Evolutionary conservation across 192 early-diverging fungal species (phyloP).

Genomic region (Backusella westeae): DNA sequence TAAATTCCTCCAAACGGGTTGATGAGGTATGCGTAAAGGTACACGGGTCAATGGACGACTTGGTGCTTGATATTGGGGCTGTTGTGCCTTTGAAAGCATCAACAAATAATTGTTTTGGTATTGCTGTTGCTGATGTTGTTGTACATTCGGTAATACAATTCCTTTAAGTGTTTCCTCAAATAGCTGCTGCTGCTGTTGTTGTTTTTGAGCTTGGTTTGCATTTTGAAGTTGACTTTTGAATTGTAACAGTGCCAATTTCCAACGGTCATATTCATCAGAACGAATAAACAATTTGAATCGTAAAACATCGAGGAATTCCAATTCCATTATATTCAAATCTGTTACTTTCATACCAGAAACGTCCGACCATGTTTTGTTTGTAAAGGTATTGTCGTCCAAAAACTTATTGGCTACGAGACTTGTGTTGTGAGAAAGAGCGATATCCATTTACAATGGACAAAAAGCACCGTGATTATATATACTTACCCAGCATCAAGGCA

Average conservation of each 20-base stretch:
- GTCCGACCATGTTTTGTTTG: constrained; percentile 86
- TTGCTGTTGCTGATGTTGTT: constrained; percentile 23
- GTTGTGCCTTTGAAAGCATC: constrained; percentile 33
- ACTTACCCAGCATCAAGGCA: constrained; percentile 48
- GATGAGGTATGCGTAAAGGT: constrained; percentile 33
- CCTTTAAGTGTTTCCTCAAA: constrained; percentile 29
- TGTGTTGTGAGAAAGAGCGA: neutral
- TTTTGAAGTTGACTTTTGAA: constrained; percentile 35
- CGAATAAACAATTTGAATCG: constrained; percentile 74
- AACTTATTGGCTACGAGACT: constrained; percentile 66
- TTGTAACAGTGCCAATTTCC: constrained; percentile 52
- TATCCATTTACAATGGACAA: neutral
- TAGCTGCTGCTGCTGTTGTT: constrained; percentile 30
- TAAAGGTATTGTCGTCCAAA: constrained; percentile 87
- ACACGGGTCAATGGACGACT: constrained; percentile 33
- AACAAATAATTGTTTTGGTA: constrained; percentile 22
- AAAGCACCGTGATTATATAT: neutral
- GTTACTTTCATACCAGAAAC: constrained; percentile 79
- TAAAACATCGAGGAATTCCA: constrained; percentile 77
- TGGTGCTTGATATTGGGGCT: constrained; percentile 32
- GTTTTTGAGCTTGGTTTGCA: constrained; percentile 24
- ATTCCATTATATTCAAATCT: constrained; percentile 81
- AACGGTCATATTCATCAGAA: constrained; percentile 62
- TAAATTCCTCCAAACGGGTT: constrained; percentile 27
- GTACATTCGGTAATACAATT: constrained; percentile 8